Evolutionary conservation across 73 alveolate species (phyloP).

Genomic region (Symbiodinium pilosum): DNA sequence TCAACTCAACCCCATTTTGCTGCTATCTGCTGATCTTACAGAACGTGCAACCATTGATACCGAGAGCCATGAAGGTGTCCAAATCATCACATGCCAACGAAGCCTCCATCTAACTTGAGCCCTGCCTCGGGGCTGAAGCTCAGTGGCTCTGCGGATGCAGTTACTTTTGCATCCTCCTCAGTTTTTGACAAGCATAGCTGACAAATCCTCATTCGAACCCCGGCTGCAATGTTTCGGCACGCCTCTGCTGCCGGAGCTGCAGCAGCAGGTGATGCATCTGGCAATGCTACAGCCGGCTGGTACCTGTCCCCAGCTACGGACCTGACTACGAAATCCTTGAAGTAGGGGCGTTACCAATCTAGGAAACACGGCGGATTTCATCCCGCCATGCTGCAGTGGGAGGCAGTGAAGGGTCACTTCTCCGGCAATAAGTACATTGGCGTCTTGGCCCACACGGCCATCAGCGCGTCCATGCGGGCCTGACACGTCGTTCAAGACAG

Average conservation of each 20-base stretch:
- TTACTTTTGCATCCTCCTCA: constrained; percentile 75
- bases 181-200: not conserved
- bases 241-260: constrained; percentile 2
- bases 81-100: not conserved
- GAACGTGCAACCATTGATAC: no score
- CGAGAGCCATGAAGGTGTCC: not conserved
- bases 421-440: constrained; percentile 88
- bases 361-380: no score
- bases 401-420: constrained; percentile 46
- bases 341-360: no score
- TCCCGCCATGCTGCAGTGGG: not conserved
- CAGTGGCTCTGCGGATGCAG: constrained; percentile 49
- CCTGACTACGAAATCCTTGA: no score
- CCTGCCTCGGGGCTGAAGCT: constrained; percentile 52
- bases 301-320: constrained; percentile 35
- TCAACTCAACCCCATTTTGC: no score
- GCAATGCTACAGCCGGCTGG: constrained; percentile 79
- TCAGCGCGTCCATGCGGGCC: constrained; percentile 87
- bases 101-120: not conserved
- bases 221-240: not conserved
- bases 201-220: not conserved
- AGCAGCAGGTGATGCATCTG: constrained; percentile 67
- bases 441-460: constrained; percentile 94
- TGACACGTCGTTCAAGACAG: not conserved
- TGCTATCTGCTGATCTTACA: no score